Evolutionary conservation across 192 early-diverging fungal genomes (phyloP).

Genomic region (Entomortierella beljakovae): DNA sequence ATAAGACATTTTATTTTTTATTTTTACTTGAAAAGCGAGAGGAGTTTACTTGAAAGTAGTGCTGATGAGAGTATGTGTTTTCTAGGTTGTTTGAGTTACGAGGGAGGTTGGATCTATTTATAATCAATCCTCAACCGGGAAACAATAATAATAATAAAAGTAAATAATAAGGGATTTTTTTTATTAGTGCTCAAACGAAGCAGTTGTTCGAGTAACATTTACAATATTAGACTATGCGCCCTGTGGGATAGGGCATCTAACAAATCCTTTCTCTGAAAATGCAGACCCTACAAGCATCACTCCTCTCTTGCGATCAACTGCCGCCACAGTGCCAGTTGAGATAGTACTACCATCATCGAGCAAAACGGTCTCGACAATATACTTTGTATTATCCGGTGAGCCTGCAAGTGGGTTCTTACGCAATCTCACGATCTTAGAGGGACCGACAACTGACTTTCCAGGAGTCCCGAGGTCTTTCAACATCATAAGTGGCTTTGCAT

Average conservation of each 20-base stretch:
- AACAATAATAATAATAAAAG: too few relatives aligned
- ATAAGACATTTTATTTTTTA: too few relatives aligned
- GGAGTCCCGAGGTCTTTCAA: not conserved
- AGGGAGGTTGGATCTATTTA: too few relatives aligned
- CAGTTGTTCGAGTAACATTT: too few relatives aligned
- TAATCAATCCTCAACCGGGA: too few relatives aligned
- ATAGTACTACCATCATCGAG: slow-evolving; percentile 38
- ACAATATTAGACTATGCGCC: slow-evolving; percentile 4
- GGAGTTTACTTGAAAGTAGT: too few relatives aligned
- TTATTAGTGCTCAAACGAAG: too few relatives aligned
- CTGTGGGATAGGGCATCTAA: slow-evolving; percentile 35
- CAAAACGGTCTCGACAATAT: slow-evolving; percentile 30
- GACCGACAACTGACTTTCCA: not conserved
- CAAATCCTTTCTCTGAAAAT: slow-evolving; percentile 18
- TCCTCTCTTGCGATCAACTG: slow-evolving; percentile 41
- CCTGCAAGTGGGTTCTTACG: slow-evolving; percentile 9
- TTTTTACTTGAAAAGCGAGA: too few relatives aligned
- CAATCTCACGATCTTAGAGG: slow-evolving; percentile 37
- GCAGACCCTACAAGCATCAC: slow-evolving; percentile 41
- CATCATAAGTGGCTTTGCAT: slow-evolving; percentile 17
- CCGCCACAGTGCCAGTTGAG: slow-evolving; percentile 27
- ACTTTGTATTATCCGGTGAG: not conserved
- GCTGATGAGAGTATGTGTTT: too few relatives aligned
- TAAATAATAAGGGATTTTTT: too few relatives aligned
- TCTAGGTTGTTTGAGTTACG: too few relatives aligned